Conservation (phyloP, 345 rosid genomes). For the Psidium friedrichsthalianum region DNA sequence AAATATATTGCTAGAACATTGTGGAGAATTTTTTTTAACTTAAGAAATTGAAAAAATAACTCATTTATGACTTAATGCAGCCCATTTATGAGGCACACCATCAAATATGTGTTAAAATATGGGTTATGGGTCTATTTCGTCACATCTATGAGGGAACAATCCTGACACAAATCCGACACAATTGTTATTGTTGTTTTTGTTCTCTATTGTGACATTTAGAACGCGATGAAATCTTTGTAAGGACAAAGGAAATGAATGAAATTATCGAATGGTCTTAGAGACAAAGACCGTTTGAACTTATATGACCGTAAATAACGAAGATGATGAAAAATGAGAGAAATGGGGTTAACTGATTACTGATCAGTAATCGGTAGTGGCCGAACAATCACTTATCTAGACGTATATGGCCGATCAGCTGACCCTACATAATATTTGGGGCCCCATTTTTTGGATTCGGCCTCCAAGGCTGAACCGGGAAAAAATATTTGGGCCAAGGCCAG, state of each 20-base stretch:
- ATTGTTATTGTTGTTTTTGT: neutral
- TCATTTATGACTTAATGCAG: too few relatives aligned
- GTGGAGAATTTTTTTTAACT: too few relatives aligned
- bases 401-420: too few relatives aligned
- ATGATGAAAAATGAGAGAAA: neutral
- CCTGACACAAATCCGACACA: accelerated
- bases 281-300: neutral
- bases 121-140: too few relatives aligned
- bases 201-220: neutral
- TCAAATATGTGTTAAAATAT: too few relatives aligned
- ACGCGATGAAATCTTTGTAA: neutral
- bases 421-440: neutral
- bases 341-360: neutral
- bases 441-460: neutral
- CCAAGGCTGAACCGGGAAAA: neutral
- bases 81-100: too few relatives aligned
- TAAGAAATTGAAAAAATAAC: too few relatives aligned
- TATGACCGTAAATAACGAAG: too few relatives aligned
- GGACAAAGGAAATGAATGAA: neutral
- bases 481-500: neutral
- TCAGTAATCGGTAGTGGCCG: neutral
- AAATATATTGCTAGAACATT: too few relatives aligned
- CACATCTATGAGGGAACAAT: neutral
- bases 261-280: neutral
- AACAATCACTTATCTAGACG: neutral